phyloP scores from a whole-genome alignment of 208 protist species.

The Acanthamoeba castellanii region DNA sequence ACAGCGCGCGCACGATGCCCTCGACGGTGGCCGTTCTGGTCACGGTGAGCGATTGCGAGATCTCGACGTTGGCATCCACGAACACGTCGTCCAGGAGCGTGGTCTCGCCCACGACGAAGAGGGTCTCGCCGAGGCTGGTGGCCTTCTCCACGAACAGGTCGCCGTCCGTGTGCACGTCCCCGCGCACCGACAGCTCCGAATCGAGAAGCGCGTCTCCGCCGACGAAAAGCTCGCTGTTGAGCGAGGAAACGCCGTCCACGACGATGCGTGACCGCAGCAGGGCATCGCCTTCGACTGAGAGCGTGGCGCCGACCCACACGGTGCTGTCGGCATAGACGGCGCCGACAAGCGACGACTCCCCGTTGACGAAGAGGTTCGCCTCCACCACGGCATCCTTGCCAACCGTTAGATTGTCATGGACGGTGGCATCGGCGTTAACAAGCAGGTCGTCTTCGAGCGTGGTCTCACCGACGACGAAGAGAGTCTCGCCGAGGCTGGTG shows the following conservation, averaged over 20 bases:
- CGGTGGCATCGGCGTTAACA: neutral
- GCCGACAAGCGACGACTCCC: neutral
- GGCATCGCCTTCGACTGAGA: neutral
- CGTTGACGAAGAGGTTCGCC: neutral
- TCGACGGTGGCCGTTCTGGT: neutral
- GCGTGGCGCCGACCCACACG: neutral
- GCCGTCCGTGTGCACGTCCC: neutral
- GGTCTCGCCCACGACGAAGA: neutral
- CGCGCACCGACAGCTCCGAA: neutral
- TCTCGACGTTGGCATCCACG: neutral
- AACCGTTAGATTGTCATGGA: neutral
- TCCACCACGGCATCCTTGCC: neutral
- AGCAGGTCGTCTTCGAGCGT: neutral
- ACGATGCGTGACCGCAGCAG: neutral
- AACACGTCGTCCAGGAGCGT: neutral
- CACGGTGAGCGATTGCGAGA: neutral
- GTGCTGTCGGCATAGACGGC: neutral
- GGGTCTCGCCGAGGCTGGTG: neutral
- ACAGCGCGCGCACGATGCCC: neutral
- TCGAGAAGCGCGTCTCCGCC: neutral
- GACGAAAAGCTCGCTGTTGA: neutral
- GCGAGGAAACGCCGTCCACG: neutral
- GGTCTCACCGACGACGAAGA: neutral
- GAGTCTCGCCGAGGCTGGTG: neutral
- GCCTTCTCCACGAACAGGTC: constrained; percentile 6